Conservation (phyloP, 2,329 filamentous ascomycete species). For the Thelonectria blattea region DNA sequence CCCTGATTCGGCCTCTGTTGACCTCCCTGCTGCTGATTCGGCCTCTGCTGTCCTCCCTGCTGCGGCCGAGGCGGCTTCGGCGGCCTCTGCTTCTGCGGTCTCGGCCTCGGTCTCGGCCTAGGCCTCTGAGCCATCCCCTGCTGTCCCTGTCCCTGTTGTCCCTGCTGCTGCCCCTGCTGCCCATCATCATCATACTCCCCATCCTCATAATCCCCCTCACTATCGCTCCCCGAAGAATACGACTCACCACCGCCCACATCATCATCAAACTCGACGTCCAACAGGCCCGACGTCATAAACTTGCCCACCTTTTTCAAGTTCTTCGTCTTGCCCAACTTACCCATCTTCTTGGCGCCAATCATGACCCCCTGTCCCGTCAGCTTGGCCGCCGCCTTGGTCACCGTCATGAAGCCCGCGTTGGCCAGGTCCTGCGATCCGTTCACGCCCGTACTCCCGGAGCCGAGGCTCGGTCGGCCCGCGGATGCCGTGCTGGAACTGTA, state of each 20-base stretch:
- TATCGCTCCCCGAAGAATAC: constrained; percentile 15
- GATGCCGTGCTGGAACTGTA: background rate
- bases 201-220: constrained; percentile 11
- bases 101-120: background rate
- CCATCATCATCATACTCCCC: constrained; percentile 6
- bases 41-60: background rate
- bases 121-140: background rate
- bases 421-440: constrained; percentile 10
- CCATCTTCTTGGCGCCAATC: constrained; percentile 28
- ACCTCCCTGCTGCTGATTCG: background rate
- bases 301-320: constrained; percentile 34
- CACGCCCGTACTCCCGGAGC: background rate
- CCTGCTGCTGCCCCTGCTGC: constrained; percentile 13
- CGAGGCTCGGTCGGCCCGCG: background rate
- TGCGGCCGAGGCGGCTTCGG: background rate
- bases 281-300: constrained; percentile 18
- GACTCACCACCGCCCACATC: constrained; percentile 5
- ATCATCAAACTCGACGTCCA: background rate
- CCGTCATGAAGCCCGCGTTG: constrained; percentile 16
- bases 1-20: background rate
- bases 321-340: constrained; percentile 37
- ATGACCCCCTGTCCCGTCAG: constrained; percentile 19
- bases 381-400: constrained; percentile 31
- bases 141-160: background rate
- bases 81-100: background rate